Base-by-base conservation (phyloP, 352 stramenopile genomes). In the Halophytophthora polymorphica region DNA sequence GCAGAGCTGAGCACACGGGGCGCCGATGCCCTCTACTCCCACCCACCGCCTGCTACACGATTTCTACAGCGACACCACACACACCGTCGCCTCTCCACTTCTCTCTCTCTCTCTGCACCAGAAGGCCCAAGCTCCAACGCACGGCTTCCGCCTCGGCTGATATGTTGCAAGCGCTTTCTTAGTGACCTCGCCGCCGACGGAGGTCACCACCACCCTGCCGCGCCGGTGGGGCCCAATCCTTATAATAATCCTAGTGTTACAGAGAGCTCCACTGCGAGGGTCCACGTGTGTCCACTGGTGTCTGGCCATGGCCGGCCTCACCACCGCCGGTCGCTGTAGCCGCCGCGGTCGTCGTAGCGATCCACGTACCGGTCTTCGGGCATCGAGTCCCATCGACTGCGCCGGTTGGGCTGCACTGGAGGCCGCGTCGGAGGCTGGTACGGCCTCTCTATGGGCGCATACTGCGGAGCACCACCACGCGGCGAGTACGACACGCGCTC, bases 171-270 rank as follows among this genome's bases (percentile, higher is more conserved):
- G 25, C 25, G 25, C 25, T 31, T 31, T 31, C 25, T 31, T 31
- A 31, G 25, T 31, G 25, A 31, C 4, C 25, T 31, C 25, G 25
- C 25, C 25, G 25, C 8, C 25, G 25, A 31, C 25, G 4, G n/a
- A n/a, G 25, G 25, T 8, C 8, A 4, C 25, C 8, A 8, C 25
- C 4, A 31, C 4, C 25, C 25, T 31, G 25, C 25, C 25, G 4
- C 4, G 25, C 25, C 25, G 25, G 8, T 8, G 25, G 4, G 8
- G 4, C 4, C 25, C 57, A 64, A 66, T 69, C 66, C 59, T 69
- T 40, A 65, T 69, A 63, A 55, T 69, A 65, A 69, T 69, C 66
- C 66, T 69, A 69, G 52, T 69, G 58, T 69, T 72, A 69, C 25
- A 31, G 25, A 31, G 25, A 31, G 25, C 25, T 31, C 8, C 8